These are phyloP conservation scores for Dianthus caryophyllus DNA, from an alignment of 148 eudicot species.

Conservation along the genomic window DNA sequence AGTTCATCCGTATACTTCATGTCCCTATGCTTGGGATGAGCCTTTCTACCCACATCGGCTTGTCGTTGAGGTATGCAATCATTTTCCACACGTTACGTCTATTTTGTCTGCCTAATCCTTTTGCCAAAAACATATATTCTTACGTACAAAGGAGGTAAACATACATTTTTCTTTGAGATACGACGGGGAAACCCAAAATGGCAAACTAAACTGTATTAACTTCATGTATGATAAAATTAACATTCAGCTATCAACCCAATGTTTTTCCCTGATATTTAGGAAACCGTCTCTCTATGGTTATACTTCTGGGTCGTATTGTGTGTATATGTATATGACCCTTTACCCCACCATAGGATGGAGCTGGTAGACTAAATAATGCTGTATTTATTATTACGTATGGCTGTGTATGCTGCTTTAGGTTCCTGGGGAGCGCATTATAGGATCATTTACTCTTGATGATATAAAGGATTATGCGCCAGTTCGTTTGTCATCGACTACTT, in stretches of 20 bases:
- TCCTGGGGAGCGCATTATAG: conserved; percentile 78
- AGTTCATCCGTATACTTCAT: conserved; percentile 76
- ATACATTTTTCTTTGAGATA: not conserved
- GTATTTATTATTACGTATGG: not conserved
- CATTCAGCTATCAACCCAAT: not conserved
- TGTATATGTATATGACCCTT: not conserved
- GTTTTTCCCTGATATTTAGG: not conserved
- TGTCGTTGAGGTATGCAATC: conserved; percentile 64
- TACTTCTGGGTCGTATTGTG: not conserved
- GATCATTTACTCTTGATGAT: conserved; percentile 84
- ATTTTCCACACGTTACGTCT: conserved; percentile 1
- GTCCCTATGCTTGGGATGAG: conserved; percentile 97
- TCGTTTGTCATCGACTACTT: conserved; percentile 50
- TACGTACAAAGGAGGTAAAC: not conserved
- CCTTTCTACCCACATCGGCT: conserved; percentile 91
- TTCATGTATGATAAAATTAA: not conserved
- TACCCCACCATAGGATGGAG: not conserved
- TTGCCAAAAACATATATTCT: conserved; percentile 1
- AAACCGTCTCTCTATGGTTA: not conserved
- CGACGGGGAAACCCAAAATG: not conserved
- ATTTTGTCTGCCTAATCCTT: not conserved
- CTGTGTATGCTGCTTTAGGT: conserved; percentile 41
- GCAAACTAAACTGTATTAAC: not conserved
- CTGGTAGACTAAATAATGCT: not conserved
- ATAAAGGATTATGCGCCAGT: conserved; percentile 66